Percentiles rank a stretch among this genome's conserved stretches.
Conservation (phyloP, 768 basidiomycete species). For the Cytidiella melzeri region DNA sequence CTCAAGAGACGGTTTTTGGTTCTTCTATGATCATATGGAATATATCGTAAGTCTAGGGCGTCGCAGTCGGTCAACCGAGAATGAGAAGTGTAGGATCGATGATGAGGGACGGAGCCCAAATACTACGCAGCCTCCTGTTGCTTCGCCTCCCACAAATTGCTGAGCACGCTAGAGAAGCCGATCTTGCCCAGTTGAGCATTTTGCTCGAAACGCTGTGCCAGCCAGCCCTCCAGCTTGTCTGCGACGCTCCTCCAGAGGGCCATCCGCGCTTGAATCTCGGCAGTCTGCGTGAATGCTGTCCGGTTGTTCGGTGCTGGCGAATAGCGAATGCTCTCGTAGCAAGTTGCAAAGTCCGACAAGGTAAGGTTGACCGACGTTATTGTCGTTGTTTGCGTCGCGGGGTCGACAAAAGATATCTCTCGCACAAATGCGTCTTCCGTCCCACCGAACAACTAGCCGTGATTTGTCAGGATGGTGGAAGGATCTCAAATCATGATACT, state of each 20-base stretch:
- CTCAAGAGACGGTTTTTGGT: neutral
- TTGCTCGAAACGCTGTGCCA: conserved; percentile 84
- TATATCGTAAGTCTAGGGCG: neutral
- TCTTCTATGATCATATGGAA: neutral
- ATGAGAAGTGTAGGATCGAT: neutral
- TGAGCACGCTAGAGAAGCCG: conserved; percentile 85
- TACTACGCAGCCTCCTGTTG: conserved; percentile 35
- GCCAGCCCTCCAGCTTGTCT: conserved; percentile 78
- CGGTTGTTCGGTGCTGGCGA: conserved; percentile 55
- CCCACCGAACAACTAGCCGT: conserved; percentile 73
- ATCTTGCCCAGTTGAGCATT: conserved; percentile 87
- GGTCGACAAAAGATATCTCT: conserved; percentile 92
- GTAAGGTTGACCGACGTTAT: conserved; percentile 92
- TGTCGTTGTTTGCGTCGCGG: conserved; percentile 68
- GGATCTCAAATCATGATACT: neutral
- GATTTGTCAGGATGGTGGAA: neutral
- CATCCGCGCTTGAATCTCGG: conserved; percentile 83
- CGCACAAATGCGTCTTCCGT: conserved; percentile 93
- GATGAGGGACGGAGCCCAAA: neutral
- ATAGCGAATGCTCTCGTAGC: conserved; percentile 87
- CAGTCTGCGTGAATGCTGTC: conserved; percentile 84
- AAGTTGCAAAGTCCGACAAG: conserved; percentile 90
- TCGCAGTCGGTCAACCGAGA: neutral
- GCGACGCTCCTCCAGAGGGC: conserved; percentile 76
- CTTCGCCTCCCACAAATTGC: conserved; percentile 70